Base-by-base conservation (phyloP, 495 filamentous ascomycete genomes). In the Viridothelium virens region DNA sequence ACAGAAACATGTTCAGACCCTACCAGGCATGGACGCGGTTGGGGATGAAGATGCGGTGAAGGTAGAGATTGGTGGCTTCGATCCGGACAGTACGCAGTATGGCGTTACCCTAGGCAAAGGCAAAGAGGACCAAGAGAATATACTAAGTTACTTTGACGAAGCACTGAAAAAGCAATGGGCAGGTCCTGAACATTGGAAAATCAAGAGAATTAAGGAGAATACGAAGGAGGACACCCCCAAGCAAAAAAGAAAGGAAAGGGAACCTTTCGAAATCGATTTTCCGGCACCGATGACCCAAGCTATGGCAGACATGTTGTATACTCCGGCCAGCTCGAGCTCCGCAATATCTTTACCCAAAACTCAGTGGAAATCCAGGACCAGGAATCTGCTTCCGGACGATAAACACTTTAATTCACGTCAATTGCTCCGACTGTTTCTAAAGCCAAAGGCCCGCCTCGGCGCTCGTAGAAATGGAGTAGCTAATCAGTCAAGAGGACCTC, bases 171-270 rank as follows among this genome's bases (percentile, higher is more conserved):
- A 95, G 82, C 97, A 96, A 75, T 99, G 94, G 94, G 91, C 90
- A n/a, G 95, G 91, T 61, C 94, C 94, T 46, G 95, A 99, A 74
- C 95, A 99, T 77, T 99, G 94, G 94, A 86, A 92, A 70, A 97
- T 99, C 71, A 83, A 90, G 50, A 89, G 88, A 73, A 93, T 98
- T 75, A 96, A 96, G 76, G 90, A 94, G 65, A 85, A 83, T 65
- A 91, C 89, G 71, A 74, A 81, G 39, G 78, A 82, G 14, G 82
- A 79, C 44, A 77, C 81, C 0, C 76, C 84, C 6, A 82, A 81
- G 66, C 80, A 83, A 66, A 83, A 78, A 64, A 79, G 75, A 63
- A 97, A 97, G 75, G 95, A 97, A 74, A 97, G 96, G 73, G 94
- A 97, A 72, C 88, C 89, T 0, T 97, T 97, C 70, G 89, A 93